Percentiles rank a stretch among this genome's conserved stretches.
Evolutionary conservation across 2,329 filamentous ascomycete species (phyloP).

Genomic region (Aspergillus intermedius): DNA sequence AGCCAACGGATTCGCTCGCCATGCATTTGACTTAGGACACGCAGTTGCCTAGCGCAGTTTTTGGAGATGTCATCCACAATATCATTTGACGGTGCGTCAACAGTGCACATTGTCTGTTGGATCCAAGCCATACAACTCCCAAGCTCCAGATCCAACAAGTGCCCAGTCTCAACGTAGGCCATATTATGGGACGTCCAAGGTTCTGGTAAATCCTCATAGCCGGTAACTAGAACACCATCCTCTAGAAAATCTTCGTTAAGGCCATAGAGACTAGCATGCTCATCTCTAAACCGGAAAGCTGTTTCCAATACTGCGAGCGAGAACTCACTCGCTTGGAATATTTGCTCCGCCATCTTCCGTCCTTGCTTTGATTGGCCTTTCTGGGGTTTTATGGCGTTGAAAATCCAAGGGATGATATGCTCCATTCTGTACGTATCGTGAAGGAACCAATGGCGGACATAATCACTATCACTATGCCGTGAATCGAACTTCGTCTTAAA

Average conservation of each 20-base stretch:
- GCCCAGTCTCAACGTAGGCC: constrained; percentile 32
- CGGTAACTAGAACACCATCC: constrained; percentile 56
- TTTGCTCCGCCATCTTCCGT: constrained; percentile 38
- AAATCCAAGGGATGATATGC: constrained; percentile 71
- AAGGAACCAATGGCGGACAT: constrained; percentile 80
- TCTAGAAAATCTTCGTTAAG: constrained; percentile 61
- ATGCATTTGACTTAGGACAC: constrained; percentile 52
- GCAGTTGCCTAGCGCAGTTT: constrained; percentile 50
- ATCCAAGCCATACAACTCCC: constrained; percentile 36
- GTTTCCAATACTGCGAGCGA: constrained; percentile 58
- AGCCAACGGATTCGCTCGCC: constrained; percentile 56
- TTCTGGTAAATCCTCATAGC: constrained; percentile 64
- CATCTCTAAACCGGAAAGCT: constrained; percentile 63
- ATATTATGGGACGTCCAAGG: constrained; percentile 71
- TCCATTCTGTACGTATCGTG: constrained; percentile 67
- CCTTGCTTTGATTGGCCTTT: constrained; percentile 54
- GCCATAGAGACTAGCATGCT: constrained; percentile 65
- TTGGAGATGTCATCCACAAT: constrained; percentile 44
- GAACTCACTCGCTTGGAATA: constrained; percentile 68
- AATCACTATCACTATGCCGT: constrained; percentile 65
- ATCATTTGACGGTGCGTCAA: constrained; percentile 26
- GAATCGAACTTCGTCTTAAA: constrained; percentile 63
- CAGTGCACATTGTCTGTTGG: constrained; percentile 24
- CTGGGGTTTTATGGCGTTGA: constrained; percentile 66
- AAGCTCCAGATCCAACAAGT: constrained; percentile 36